Conservation (phyloP, 805 yeast genomes). For the Danielia oregonensis region DNA sequence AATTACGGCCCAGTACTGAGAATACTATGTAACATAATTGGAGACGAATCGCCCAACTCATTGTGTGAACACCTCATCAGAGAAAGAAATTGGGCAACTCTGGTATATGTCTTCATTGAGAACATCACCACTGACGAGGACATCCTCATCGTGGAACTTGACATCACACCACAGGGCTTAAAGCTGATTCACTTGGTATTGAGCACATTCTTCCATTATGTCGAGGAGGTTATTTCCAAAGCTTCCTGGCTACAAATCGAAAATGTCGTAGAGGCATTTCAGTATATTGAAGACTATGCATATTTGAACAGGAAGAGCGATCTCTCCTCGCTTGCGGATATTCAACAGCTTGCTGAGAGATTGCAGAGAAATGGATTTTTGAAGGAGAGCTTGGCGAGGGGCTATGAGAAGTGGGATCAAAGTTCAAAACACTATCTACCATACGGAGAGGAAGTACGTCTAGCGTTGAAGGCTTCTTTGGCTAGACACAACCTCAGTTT, state of each 20-base stretch:
- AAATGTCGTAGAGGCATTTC: slow-evolving; percentile 1
- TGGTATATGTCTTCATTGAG: slow-evolving; percentile 42
- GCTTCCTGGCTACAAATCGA: neutral
- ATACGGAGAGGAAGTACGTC: too few species aligned
- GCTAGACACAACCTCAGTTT: neutral
- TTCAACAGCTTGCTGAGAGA: slow-evolving; percentile 1
- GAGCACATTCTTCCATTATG: slow-evolving; percentile 28
- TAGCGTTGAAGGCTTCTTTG: too few species aligned
- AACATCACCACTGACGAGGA: slow-evolving; percentile 30
- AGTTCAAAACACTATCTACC: too few species aligned
- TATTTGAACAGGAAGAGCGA: neutral
- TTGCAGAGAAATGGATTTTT: neutral
- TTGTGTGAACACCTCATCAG: slow-evolving; percentile 38
- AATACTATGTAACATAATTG: slow-evolving; percentile 57
- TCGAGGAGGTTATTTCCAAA: slow-evolving; percentile 5
- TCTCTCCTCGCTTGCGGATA: neutral
- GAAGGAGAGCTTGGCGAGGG: too few species aligned
- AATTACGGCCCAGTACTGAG: slow-evolving; percentile 24
- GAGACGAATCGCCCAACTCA: slow-evolving; percentile 57
- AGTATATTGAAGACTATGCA: slow-evolving; percentile 1
- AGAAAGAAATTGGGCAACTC: slow-evolving; percentile 28
- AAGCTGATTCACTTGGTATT: slow-evolving; percentile 32
- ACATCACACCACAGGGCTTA: slow-evolving; percentile 46
- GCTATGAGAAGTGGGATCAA: too few species aligned
- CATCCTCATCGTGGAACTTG: slow-evolving; percentile 47